Evolutionary conservation across 176 grass and related monocot species (phyloP).

Genomic region (Bromus sterilis): DNA sequence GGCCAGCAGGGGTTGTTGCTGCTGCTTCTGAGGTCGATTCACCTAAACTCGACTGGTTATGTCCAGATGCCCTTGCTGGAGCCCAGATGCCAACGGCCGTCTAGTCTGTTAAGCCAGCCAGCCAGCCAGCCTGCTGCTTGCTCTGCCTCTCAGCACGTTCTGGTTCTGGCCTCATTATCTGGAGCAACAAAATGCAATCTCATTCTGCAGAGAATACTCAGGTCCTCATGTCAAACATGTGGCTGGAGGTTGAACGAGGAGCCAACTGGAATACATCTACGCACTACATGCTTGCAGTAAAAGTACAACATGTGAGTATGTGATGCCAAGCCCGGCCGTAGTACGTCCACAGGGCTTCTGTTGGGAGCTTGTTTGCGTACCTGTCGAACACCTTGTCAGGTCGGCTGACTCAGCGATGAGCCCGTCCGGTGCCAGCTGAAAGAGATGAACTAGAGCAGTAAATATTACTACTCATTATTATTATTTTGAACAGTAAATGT

Average conservation of each 20-base stretch:
- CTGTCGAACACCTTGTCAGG: not conserved
- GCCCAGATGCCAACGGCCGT: not conserved
- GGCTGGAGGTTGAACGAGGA: not conserved
- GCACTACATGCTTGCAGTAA: not conserved
- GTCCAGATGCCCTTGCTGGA: not conserved
- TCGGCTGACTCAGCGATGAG: not conserved
- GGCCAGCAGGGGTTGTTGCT: not conserved
- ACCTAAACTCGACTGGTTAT: not conserved
- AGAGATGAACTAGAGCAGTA: not conserved
- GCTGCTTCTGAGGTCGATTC: not conserved
- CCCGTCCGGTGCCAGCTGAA: not conserved
- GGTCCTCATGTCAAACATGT: conserved; percentile 23
- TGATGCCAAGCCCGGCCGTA: not conserved
- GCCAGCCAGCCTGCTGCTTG: not conserved
- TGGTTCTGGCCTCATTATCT: not conserved
- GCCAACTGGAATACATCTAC: not conserved
- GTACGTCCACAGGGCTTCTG: not conserved
- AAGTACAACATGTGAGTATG: not conserved
- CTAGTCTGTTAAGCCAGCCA: not conserved
- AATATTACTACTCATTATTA: too few species aligned
- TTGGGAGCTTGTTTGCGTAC: not conserved
- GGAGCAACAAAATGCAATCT: not conserved
- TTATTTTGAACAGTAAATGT: too few species aligned
- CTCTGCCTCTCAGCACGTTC: not conserved
- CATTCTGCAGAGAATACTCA: not conserved